phyloP scores from a whole-genome alignment of 306 rosid species.

The Quercus engelmannii region DNA sequence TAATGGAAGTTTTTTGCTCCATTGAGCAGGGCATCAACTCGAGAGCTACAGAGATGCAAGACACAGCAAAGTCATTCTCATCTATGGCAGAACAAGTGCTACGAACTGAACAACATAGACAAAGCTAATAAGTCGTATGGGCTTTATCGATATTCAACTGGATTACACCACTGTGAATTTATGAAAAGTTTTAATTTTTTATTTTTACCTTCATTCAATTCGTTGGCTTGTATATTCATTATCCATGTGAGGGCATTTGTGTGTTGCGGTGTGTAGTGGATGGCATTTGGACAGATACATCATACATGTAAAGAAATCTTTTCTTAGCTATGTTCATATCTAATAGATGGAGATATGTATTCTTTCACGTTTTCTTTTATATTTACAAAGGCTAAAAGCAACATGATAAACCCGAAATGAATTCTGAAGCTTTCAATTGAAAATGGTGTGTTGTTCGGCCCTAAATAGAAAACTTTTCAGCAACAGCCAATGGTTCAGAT shows the following conservation, averaged over 20 bases:
- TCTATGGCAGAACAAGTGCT: slow-evolving; percentile 75
- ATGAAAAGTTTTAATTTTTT: slow-evolving; percentile 6
- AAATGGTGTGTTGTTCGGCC: not conserved
- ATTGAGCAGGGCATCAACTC: slow-evolving; percentile 52
- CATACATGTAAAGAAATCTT: not conserved
- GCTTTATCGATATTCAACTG: not conserved
- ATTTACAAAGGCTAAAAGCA: not conserved
- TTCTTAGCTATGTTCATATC: not conserved
- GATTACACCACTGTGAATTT: not conserved
- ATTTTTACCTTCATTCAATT: not conserved
- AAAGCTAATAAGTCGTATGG: slow-evolving; percentile 22
- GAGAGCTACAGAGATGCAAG: slow-evolving; percentile 69
- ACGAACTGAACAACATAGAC: slow-evolving; percentile 54
- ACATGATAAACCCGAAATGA: not conserved
- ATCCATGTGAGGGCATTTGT: not conserved
- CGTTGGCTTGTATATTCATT: not conserved
- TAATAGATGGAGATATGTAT: not conserved
- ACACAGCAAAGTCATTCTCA: slow-evolving; percentile 77
- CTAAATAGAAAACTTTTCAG: not conserved
- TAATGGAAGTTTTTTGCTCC: not conserved
- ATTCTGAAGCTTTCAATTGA: not conserved
- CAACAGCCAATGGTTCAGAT: no score
- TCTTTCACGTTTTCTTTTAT: not conserved
- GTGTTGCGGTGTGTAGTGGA: not conserved
- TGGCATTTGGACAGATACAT: not conserved